Evolutionary conservation across 441 rosid species (phyloP).

Genomic region (Mallotus japonicus): DNA sequence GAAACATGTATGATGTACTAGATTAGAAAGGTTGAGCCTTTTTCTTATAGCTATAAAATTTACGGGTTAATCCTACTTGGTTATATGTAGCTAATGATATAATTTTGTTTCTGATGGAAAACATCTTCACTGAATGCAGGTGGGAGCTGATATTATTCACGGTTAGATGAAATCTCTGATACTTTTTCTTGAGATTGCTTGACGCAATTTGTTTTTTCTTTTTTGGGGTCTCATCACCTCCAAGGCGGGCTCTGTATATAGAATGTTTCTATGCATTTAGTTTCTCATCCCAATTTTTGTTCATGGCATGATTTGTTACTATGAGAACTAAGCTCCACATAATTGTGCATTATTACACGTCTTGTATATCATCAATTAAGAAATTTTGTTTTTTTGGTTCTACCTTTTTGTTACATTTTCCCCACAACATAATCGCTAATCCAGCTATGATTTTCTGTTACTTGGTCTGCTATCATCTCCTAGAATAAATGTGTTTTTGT

Average conservation of each 20-base stretch:
- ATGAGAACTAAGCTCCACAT: constrained; percentile 26
- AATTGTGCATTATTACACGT: constrained; percentile 23
- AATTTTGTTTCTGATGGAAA: constrained; percentile 6
- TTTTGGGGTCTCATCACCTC: background rate
- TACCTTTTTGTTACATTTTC: background rate
- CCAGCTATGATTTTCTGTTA: background rate
- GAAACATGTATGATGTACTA: background rate
- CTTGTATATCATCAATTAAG: constrained; percentile 24
- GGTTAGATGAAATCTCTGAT: constrained; percentile 10
- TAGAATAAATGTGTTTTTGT: background rate
- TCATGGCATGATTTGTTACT: constrained; percentile 9
- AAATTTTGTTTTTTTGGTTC: background rate
- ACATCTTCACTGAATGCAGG: constrained; percentile 24
- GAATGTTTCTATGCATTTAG: constrained; percentile 14
- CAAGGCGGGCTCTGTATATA: constrained; percentile 23
- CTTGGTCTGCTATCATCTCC: background rate
- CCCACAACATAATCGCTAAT: background rate
- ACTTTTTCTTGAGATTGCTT: background rate
- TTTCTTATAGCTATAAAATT: background rate
- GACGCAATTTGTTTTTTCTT: background rate
- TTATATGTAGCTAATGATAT: background rate
- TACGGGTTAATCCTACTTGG: background rate
- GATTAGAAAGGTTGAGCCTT: background rate
- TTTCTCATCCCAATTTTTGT: constrained; percentile 30
- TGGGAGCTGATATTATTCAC: constrained; percentile 26